Evolutionary conservation across 2,329 filamentous ascomycete species (phyloP), one percentile per base, ranked within the genome.

Genomic region (Conoideocrella luteorostrata): DNA sequence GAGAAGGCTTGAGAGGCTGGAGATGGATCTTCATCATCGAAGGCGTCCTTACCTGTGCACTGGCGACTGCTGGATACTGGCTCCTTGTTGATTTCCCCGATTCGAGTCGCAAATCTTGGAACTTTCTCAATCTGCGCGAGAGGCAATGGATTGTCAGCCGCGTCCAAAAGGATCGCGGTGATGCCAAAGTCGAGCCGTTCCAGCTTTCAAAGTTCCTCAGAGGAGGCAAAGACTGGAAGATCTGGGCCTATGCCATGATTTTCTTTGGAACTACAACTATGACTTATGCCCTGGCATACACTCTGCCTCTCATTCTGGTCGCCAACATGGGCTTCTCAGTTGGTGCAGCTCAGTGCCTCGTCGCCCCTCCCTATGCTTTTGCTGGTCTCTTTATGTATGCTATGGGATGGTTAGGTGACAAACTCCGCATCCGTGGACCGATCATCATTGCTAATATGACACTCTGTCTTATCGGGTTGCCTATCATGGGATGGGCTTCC

Each of bases 251-350:
- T 52, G 77, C 72, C 43, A 52, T 80, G 51, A 70, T 82, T 52
- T 77, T 76, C 57, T 78, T 80, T 66, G 78, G 78, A 61, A 77
- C 78, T 2, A 88, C 86, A 1, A 86, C 84, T 10, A 76, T 86
- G 40, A 75, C 75, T 2, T 93, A 93, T 59, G 80, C 86, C 0
- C 75, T 93, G 7, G 83, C 85, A 2, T 91, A 86, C 62, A 91
- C 90, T 57, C 65, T 90, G 4, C 86, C 87, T 6, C 78, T 90
- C 55, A 86, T 93, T 53, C 77, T 94, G 12, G 63, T 68, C 39
- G 54, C 54, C 28, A 74, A 68, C 59, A 77, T 90, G 69, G 75
- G 77, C 12, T 90, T 87, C 67, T 69, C 63, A 37, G 69, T 82
- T 5, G 81, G 72, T 7, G 68, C 69, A 39, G 70, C 84, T 0